Conservation (phyloP, 2,329 filamentous ascomycete genomes). For the Colletotrichum zoysiae region DNA sequence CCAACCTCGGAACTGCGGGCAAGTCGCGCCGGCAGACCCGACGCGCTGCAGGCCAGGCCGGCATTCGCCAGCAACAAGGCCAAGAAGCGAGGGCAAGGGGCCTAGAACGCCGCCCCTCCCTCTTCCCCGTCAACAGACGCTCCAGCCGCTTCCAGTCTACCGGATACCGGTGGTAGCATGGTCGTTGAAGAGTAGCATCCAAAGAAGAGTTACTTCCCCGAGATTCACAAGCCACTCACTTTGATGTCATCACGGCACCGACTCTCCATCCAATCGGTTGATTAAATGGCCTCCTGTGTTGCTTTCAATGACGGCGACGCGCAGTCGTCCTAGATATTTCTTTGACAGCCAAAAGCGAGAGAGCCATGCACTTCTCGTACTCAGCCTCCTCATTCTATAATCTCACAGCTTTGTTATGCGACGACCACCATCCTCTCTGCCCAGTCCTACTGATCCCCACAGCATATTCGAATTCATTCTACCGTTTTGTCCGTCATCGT, state of each 20-base stretch:
- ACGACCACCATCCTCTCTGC: slow-evolving; percentile 16
- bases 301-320: neutral
- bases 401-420: slow-evolving; percentile 24
- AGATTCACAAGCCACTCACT: neutral
- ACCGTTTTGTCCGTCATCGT: slow-evolving; percentile 40
- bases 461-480: slow-evolving; percentile 32
- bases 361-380: slow-evolving; percentile 9
- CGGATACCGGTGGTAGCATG: slow-evolving; percentile 29
- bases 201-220: neutral
- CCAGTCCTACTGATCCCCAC: slow-evolving; percentile 20
- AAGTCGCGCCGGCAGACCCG: slow-evolving; percentile 41
- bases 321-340: neutral
- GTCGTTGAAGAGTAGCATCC: slow-evolving; percentile 7
- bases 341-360: neutral
- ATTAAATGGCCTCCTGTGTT: neutral
- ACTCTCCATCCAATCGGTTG: neutral
- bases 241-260: neutral
- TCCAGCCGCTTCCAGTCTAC: slow-evolving; percentile 32
- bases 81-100: slow-evolving; percentile 31
- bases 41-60: slow-evolving; percentile 36
- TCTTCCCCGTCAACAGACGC: slow-evolving; percentile 23
- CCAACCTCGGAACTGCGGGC: slow-evolving; percentile 40
- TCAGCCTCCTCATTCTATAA: slow-evolving; percentile 16
- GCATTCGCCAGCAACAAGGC: slow-evolving; percentile 35
- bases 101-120: slow-evolving; percentile 35